Evolutionary conservation across 768 basidiomycete genomes (phyloP).

Genomic region (Aureoboletus auriporus): DNA sequence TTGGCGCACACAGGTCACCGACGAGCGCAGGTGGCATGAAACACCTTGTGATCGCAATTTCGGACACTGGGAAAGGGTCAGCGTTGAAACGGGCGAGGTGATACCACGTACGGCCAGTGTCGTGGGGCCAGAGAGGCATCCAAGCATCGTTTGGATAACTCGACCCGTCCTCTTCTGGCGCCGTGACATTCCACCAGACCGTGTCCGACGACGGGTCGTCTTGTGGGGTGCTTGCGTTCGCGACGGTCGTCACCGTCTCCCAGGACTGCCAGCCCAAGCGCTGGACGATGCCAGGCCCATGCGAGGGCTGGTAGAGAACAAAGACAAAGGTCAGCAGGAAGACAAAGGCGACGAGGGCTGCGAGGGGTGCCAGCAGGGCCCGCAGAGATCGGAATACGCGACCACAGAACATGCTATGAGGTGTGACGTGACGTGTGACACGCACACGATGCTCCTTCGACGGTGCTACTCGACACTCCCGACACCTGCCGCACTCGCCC

Average conservation of each 20-base stretch:
- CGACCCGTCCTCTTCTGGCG: constrained; percentile 47
- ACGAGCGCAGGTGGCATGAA: constrained; percentile 55
- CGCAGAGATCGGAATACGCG: constrained; percentile 49
- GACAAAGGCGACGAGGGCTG: constrained; percentile 62
- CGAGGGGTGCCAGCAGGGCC: constrained; percentile 54
- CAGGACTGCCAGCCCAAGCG: constrained; percentile 88
- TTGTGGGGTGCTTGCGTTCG: neutral
- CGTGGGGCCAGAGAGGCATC: constrained; percentile 25
- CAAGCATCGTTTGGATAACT: constrained; percentile 66
- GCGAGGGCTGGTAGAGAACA: constrained; percentile 74
- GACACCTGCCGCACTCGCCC: constrained; percentile 41
- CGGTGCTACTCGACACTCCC: too few relatives aligned
- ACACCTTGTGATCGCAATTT: constrained; percentile 71
- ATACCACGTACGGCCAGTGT: constrained; percentile 24
- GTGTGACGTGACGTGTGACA: neutral
- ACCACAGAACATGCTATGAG: constrained; percentile 27
- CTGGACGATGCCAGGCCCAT: constrained; percentile 66
- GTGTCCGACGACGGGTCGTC: constrained; percentile 2
- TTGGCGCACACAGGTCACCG: constrained; percentile 62
- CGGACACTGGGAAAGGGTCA: constrained; percentile 58
- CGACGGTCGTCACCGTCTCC: constrained; percentile 53
- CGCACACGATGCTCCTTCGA: constrained; percentile 18
- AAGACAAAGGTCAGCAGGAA: constrained; percentile 73
- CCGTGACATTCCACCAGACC: constrained; percentile 17
- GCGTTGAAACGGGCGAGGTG: neutral